These are phyloP conservation scores for Rhazya stricta DNA, from an alignment of 257 asterid genomes.

Conservation along the genomic window DNA sequence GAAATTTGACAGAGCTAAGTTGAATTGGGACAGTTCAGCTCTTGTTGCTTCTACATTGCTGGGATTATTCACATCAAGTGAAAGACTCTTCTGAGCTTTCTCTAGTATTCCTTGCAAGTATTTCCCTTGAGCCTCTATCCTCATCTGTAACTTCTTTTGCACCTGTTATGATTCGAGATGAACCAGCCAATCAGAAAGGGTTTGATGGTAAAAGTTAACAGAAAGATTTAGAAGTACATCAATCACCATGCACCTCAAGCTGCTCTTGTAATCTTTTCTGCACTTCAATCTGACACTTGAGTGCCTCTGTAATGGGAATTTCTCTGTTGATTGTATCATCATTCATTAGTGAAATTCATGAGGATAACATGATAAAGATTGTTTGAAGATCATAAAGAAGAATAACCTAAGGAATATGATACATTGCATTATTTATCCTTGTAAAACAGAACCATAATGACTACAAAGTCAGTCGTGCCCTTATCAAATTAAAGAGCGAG, in stretches of 20 bases:
- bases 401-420: not conserved
- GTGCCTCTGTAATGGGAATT: conserved; percentile 58
- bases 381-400: not conserved
- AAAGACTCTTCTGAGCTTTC: conserved; percentile 63
- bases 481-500: not conserved
- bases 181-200: not conserved
- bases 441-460: too few species aligned
- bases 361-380: not conserved
- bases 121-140: conserved; percentile 93
- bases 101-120: conserved; percentile 77
- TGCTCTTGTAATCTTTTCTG: conserved; percentile 72
- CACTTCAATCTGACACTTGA: conserved; percentile 62
- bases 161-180: conserved; percentile 38
- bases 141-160: conserved; percentile 78
- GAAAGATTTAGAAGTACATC: not conserved
- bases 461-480: not conserved
- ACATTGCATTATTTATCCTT: not conserved
- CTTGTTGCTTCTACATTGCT: conserved; percentile 47
- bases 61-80: conserved; percentile 38
- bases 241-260: conserved; percentile 54
- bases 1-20: conserved; percentile 60
- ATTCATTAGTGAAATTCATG: not conserved
- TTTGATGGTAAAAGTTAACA: not conserved
- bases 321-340: conserved; percentile 40
- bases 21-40: conserved; percentile 60